Percentiles rank a stretch among this genome's conserved stretches.
Conservation (phyloP, 768 basidiomycete species). For the Auriscalpium orientale region DNA sequence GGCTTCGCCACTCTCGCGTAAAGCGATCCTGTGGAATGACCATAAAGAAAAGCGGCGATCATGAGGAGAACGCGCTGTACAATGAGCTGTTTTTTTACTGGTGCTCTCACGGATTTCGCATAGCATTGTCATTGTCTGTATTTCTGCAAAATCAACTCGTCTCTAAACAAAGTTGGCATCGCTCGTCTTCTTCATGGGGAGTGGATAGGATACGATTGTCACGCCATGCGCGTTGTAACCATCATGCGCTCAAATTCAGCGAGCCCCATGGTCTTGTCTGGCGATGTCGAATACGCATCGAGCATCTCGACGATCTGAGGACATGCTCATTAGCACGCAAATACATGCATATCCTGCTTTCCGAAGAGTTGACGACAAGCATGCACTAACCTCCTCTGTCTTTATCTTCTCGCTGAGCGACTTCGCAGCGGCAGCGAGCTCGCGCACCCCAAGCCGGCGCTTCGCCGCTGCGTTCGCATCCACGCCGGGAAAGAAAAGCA, state of each 20-base stretch:
- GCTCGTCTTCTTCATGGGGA: not conserved
- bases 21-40: not conserved
- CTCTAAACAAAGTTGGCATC: not conserved
- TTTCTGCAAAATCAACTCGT: too few relatives aligned
- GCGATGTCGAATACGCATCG: constrained; percentile 59
- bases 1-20: constrained; percentile 6
- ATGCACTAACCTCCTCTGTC: constrained; percentile 55
- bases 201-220: not conserved
- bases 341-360: not conserved
- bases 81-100: too few relatives aligned
- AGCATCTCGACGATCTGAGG: constrained; percentile 73
- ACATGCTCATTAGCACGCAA: not conserved
- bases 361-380: not conserved
- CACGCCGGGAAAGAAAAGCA: constrained; percentile 65
- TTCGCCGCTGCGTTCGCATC: constrained; percentile 35
- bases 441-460: constrained; percentile 57
- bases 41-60: too few relatives aligned
- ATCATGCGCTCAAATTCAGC: constrained; percentile 74
- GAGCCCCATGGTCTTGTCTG: constrained; percentile 61
- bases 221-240: constrained; percentile 50
- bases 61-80: too few relatives aligned
- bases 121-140: too few relatives aligned
- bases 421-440: constrained; percentile 53
- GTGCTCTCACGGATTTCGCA: too few relatives aligned
- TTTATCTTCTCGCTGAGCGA: constrained; percentile 66